Base-by-base conservation (phyloP, 1,139 yeast species). In the Ogataea hybrid region DNA sequence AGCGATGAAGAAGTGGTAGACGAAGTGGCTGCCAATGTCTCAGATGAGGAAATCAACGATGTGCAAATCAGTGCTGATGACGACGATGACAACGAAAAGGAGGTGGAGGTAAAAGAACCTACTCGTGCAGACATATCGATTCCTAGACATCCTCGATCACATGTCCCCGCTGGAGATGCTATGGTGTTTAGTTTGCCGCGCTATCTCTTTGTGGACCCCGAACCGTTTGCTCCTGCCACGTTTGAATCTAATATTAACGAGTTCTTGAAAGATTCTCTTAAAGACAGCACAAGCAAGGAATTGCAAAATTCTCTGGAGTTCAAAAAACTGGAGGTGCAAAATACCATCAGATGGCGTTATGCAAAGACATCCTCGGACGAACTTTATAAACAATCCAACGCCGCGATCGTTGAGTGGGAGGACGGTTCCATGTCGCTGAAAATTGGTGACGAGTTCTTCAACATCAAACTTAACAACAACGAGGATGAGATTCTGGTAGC, bases 281-380 rank as follows among this genome's bases (percentile, higher is more conserved):
- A 49, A 14, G 40, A 43, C 16, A 44, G 47, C 30, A 64, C 42
- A 48, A 72, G 53, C 32, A 78, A 68, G 53, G 78, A 77, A 41
- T 70, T 70, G 44, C 75, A 79, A 31, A 68, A 71, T 17, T 71
- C 69, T 25, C 74, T 71, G 44, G 77, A 79, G 14, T 62, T 63
- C 32, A 73, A 70, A 32, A 67, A 79, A 47, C 52, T 69, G 43
- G 75, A 74, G 49, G 70, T 77, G 43, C 67, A 76, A 57, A 88
- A 88, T 60, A 88, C 96, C 1, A 71, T 92, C 28, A 77, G 97
- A 57, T 92, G 98, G 98, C 79, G 95, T 64, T 89, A 90, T 62
- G 83, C 88, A 22, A 68, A 77, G 39, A 79, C 77, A 35, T 77
- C 76, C 33, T 68, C 75, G 41, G 85, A 81, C 44, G 82, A 77